Conservation (phyloP, 805 yeast genomes). For the Cyberlindnera misumaiensis region DNA sequence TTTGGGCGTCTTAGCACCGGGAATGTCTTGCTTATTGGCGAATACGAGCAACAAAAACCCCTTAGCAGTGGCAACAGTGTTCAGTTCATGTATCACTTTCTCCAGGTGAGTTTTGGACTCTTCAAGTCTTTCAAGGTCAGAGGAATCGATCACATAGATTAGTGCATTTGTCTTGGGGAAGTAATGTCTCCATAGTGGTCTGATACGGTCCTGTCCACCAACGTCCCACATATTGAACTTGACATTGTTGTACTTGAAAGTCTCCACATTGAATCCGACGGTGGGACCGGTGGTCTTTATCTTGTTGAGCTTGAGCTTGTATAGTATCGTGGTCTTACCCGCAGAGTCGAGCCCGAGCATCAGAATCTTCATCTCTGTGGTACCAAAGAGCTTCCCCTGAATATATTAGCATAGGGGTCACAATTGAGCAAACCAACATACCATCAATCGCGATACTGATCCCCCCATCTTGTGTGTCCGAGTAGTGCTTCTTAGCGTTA, state of each 20-base stretch:
- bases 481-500: too few species aligned
- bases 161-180: constrained; percentile 90
- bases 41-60: constrained; percentile 74
- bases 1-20: constrained; percentile 82
- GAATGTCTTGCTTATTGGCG: constrained; percentile 94
- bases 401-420: not conserved
- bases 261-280: constrained; percentile 89
- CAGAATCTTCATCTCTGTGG: constrained; percentile 55
- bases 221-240: constrained; percentile 91
- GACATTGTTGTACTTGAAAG: constrained; percentile 73
- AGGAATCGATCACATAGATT: constrained; percentile 83
- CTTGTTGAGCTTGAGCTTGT: constrained; percentile 74
- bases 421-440: constrained; percentile 8
- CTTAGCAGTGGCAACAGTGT: constrained; percentile 41
- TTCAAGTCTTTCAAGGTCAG: constrained; percentile 63
- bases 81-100: constrained; percentile 76
- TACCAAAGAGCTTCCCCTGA: constrained; percentile 42
- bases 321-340: constrained; percentile 84
- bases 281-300: constrained; percentile 82
- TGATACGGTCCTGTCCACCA: constrained; percentile 90
- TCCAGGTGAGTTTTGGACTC: constrained; percentile 74
- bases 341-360: constrained; percentile 94
- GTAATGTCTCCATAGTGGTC: constrained; percentile 94
- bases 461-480: constrained; percentile 24
- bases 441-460: constrained; percentile 26